phyloP scores from a whole-genome alignment of 768 basidiomycete species.

The Neoboletus subvelutipes region DNA sequence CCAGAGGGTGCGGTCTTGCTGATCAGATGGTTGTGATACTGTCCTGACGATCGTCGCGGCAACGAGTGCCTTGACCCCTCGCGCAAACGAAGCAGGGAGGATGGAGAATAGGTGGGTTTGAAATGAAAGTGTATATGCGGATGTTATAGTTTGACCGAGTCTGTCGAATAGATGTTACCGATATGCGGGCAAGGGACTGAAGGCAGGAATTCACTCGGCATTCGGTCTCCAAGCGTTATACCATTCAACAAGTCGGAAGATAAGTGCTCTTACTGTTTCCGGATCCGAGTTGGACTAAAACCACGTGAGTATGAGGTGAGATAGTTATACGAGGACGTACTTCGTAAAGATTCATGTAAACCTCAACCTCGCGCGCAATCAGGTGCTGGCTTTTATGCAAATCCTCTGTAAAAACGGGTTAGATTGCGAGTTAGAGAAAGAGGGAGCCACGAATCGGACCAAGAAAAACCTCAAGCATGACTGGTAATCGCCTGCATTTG shows the following conservation, averaged over 20 bases:
- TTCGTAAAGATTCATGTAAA: conserved; percentile 61
- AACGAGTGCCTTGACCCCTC: conserved; percentile 67
- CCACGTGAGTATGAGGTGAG: background rate
- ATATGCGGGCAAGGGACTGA: background rate
- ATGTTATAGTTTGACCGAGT: conserved; percentile 57
- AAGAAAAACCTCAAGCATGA: conserved; percentile 68
- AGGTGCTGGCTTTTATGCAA: conserved; percentile 58
- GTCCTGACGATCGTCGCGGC: conserved; percentile 48
- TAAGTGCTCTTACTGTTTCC: conserved; percentile 49
- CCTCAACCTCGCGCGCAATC: conserved; percentile 58
- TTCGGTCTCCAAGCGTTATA: conserved; percentile 73
- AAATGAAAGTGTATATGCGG: conserved; percentile 65
- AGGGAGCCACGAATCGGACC: conserved; percentile 41
- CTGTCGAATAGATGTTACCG: conserved; percentile 35
- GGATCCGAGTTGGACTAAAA: conserved; percentile 47
- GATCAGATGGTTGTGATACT: conserved; percentile 24
- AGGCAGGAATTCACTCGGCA: conserved; percentile 47
- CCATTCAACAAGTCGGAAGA: conserved; percentile 67
- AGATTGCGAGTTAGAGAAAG: background rate
- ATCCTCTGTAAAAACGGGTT: conserved; percentile 46
- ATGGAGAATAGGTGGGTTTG: conserved; percentile 73
- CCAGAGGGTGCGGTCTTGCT: conserved; percentile 47
- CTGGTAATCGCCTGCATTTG: conserved; percentile 57
- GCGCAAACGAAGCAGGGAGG: conserved; percentile 66
- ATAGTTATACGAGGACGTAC: conserved; percentile 35